Conservation (phyloP, 352 stramenopile genomes). For the Phytophthora multivora region DNA sequence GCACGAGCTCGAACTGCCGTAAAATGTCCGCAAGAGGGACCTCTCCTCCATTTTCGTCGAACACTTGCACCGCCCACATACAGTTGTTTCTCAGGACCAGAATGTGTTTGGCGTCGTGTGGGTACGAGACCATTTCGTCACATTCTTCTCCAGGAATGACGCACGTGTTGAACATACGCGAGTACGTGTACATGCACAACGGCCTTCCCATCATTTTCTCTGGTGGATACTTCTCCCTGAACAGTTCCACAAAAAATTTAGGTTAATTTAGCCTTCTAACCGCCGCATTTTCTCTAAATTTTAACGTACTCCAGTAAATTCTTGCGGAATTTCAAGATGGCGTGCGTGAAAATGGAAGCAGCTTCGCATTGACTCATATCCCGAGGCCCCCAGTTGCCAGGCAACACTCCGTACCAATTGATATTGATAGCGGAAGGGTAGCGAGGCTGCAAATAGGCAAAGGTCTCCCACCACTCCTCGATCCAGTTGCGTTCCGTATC, state of each 20-base stretch:
- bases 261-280: too few relatives aligned
- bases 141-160: slow-evolving; percentile 92
- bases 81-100: slow-evolving; percentile 93
- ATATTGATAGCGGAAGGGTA: slow-evolving; percentile 97
- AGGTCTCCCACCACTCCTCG: slow-evolving; percentile 97
- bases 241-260: not conserved
- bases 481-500: slow-evolving; percentile 89
- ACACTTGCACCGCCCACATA: slow-evolving; percentile 85
- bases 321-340: slow-evolving; percentile 93
- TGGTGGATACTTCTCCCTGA: slow-evolving; percentile 88
- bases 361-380: slow-evolving; percentile 93
- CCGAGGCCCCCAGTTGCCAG: slow-evolving; percentile 90
- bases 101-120: slow-evolving; percentile 92
- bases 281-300: not conserved
- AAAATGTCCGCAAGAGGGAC: slow-evolving; percentile 79
- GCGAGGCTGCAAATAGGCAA: slow-evolving; percentile 94
- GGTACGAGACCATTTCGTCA: slow-evolving; percentile 88
- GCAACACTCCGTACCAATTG: slow-evolving; percentile 97
- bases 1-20: slow-evolving; percentile 85
- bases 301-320: slow-evolving; percentile 81
- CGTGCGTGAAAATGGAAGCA: slow-evolving; percentile 84
- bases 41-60: slow-evolving; percentile 75
- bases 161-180: slow-evolving; percentile 97
- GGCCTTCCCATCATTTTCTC: slow-evolving; percentile 94
- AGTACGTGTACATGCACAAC: slow-evolving; percentile 95